A percentile compares a stretch with the other conserved stretches of the same genome.
These are phyloP conservation scores for Boletus sp. DNA, from an alignment of 768 basidiomycete genomes.

Conservation along the genomic window DNA sequence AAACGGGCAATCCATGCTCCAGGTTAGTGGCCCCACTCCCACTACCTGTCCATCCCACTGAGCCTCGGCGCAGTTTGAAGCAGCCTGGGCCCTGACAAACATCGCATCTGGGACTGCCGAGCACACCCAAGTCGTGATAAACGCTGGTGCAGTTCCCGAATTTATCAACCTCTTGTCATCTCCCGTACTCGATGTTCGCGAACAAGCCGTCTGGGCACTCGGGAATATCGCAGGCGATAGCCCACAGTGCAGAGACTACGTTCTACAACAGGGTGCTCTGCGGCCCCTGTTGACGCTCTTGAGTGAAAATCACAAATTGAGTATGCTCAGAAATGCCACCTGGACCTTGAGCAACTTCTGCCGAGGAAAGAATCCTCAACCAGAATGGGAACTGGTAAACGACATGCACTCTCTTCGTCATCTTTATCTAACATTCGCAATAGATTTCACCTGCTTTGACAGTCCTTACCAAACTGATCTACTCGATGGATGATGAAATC, in stretches of 20 bases:
- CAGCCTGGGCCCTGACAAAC: slow-evolving; percentile 97
- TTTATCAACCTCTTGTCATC: slow-evolving; percentile 97
- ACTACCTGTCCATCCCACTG: slow-evolving; percentile 4
- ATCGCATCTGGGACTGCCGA: slow-evolving; percentile 98
- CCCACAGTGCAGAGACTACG: slow-evolving; percentile 95
- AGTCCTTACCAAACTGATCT: slow-evolving; percentile 97
- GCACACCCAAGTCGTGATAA: slow-evolving; percentile 97
- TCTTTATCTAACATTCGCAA: slow-evolving; percentile 13
- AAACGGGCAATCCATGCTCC: slow-evolving; percentile 77
- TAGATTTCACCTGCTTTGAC: slow-evolving; percentile 96
- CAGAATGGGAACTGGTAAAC: slow-evolving; percentile 93
- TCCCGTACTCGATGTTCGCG: slow-evolving; percentile 92
- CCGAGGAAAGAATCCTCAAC: slow-evolving; percentile 95
- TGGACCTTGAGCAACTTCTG: slow-evolving; percentile 99
- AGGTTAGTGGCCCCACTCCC: slow-evolving; percentile 43
- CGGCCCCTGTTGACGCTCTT: slow-evolving; percentile 85
- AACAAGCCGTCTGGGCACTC: slow-evolving; percentile 99
- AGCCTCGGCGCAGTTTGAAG: slow-evolving; percentile 69
- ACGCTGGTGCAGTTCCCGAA: slow-evolving; percentile 89
- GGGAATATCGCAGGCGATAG: slow-evolving; percentile 99
- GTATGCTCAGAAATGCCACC: slow-evolving; percentile 97
- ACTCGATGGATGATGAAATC: slow-evolving; percentile 98
- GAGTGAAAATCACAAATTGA: slow-evolving; percentile 97
- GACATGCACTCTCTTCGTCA: slow-evolving; percentile 3
- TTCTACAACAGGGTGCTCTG: slow-evolving; percentile 89